Conservation (phyloP, 495 filamentous ascomycete species). For the Penicillium herquei region DNA sequence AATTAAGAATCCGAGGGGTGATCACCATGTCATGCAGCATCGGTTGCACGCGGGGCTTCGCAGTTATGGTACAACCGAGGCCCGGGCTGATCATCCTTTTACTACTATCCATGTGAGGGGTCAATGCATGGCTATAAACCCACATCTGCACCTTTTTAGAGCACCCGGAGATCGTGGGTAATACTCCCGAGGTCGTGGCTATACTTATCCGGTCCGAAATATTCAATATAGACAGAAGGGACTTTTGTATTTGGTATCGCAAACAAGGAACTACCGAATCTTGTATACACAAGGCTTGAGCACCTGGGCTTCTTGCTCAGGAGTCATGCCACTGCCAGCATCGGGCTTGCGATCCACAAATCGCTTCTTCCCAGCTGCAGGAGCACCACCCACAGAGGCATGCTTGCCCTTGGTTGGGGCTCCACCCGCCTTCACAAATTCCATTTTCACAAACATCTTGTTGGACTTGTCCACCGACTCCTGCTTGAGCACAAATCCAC, state of each 20-base stretch:
- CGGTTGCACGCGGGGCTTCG: constrained; percentile 38
- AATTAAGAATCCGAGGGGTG: constrained; percentile 2
- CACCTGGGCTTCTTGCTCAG: constrained; percentile 61
- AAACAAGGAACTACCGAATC: constrained; percentile 56
- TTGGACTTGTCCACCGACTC: constrained; percentile 76
- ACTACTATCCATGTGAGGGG: neutral
- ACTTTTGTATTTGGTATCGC: neutral
- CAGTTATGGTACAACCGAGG: constrained; percentile 23
- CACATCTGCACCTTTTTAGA: too few relatives aligned
- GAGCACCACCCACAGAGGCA: constrained; percentile 39
- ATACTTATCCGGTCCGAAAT: too few relatives aligned
- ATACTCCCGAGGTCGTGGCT: too few relatives aligned
- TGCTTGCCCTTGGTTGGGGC: constrained; percentile 69
- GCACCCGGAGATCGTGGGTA: too few relatives aligned
- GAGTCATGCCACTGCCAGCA: constrained; percentile 49
- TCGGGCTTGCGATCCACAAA: constrained; percentile 56
- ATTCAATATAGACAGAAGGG: neutral
- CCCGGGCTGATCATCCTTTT: constrained; percentile 10
- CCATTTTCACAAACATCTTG: constrained; percentile 98
- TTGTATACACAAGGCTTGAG: constrained; percentile 98
- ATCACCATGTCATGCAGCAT: constrained; percentile 16
- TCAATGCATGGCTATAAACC: neutral
- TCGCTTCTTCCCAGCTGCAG: constrained; percentile 51
- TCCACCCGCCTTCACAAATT: constrained; percentile 74
- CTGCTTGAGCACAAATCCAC: constrained; percentile 72